Conservation (phyloP, 768 basidiomycete species). For the Suillus subalutaceus region DNA sequence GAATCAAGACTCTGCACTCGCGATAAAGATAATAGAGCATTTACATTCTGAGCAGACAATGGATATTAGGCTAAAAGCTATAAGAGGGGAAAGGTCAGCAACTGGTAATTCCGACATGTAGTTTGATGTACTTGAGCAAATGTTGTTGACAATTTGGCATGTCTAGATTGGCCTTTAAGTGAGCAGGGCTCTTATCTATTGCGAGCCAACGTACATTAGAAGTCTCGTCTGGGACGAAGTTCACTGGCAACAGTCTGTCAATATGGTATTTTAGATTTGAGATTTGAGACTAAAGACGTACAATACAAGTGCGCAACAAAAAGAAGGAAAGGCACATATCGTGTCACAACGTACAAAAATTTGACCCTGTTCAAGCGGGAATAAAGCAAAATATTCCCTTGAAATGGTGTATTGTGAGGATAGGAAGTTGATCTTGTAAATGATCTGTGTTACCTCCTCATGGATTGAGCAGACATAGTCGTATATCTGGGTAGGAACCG, state of each 20-base stretch:
- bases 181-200: background rate
- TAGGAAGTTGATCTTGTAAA: background rate
- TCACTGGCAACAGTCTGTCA: background rate
- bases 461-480: slow-evolving; percentile 4
- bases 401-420: background rate
- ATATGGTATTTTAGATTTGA: background rate
- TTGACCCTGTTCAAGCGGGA: slow-evolving; percentile 5
- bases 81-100: background rate
- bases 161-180: background rate
- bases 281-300: background rate
- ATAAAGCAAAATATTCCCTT: slow-evolving; percentile 5
- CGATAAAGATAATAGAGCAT: background rate
- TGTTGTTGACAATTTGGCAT: slow-evolving; percentile 4
- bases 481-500: background rate
- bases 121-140: slow-evolving; percentile 8
- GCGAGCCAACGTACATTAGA: background rate
- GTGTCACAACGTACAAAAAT: slow-evolving; percentile 7
- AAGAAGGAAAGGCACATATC: slow-evolving; percentile 11
- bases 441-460: background rate
- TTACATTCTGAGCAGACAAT: slow-evolving; percentile 10
- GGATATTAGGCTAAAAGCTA: slow-evolving; percentile 9
- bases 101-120: background rate
- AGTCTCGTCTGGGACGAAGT: background rate
- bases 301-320: slow-evolving; percentile 7
- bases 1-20: background rate